Percentiles rank a stretch among this genome's conserved stretches.
These are phyloP conservation scores for Cyclotella atomus DNA, from an alignment of 108 stramenopile genomes.

Conservation along the genomic window DNA sequence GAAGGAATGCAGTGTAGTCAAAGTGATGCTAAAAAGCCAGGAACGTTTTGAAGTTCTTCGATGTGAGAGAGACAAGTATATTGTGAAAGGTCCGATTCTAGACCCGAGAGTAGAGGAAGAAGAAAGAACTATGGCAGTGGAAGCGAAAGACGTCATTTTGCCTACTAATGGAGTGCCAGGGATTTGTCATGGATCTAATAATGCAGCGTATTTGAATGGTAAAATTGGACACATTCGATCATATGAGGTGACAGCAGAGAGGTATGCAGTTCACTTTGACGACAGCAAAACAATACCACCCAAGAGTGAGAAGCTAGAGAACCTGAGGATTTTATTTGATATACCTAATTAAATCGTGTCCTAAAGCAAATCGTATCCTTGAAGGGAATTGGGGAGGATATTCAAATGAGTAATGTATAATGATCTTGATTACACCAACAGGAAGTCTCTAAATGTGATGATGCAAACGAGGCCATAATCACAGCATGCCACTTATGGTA, in stretches of 20 bases:
- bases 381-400: no score
- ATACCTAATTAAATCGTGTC: no score
- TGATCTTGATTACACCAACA: no score
- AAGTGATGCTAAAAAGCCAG: background rate
- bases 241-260: background rate
- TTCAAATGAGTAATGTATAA: no score
- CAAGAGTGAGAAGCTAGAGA: background rate
- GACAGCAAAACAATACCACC: background rate
- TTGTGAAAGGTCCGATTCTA: background rate
- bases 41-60: background rate
- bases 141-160: background rate
- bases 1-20: background rate
- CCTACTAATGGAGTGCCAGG: background rate
- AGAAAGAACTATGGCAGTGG: background rate
- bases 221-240: conserved; percentile 12
- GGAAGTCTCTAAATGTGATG: no score
- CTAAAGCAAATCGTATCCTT: no score
- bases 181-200: conserved; percentile 7
- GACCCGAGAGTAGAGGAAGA: background rate
- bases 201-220: conserved; percentile 9
- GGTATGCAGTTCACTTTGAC: conserved; percentile 9
- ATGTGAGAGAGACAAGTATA: background rate
- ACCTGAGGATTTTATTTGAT: conserved; percentile 4
- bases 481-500: no score
- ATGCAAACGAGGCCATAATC: no score